Base-by-base conservation (phyloP, 2,329 filamentous ascomycete genomes). In the Penicillium digitatum region DNA sequence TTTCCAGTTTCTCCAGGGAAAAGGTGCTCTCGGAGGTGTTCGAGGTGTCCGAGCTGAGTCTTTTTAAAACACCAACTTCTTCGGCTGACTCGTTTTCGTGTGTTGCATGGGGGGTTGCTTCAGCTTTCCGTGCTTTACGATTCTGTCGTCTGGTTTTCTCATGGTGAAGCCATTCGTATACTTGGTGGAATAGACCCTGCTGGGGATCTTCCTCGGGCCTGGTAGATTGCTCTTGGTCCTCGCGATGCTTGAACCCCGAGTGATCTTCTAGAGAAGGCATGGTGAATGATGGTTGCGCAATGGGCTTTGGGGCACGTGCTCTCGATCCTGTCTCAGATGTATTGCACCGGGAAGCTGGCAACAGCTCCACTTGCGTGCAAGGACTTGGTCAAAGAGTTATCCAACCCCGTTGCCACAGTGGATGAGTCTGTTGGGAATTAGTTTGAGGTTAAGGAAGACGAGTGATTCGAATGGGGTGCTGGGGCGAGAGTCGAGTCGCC, bases 151-250 rank as follows among this genome's bases (percentile, higher is more conserved):
- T 89, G 31, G 79, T 75, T 67, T 87, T 88, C 74, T 96, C 91
- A 47, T 87, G 83, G 63, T 92, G 85, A 37, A 96, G 76, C 93
- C 93, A 97, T 61, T 89, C 85, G 26, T 83, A 81, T 14, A 96
- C 85, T 68, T 95, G 89, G 20, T 85, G 80, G 27, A 94, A 74
- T 8, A 95, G 67, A 42, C 59, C 64, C 45, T 68, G 59, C 37
- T 73, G 72, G 22, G 64, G 46, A 47, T 72, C 70, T n/a, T 71
- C 69, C 5, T 72, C 59, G 18, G 59, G 49, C 40, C 62, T 69
- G 29, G 43, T 68, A n/a, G 45, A 52, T 24, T 63, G 58, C 11
- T 69, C 69, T 22, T 64, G 64, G 7, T 68, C 69, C n/a, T 68
- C 63, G 4, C 58, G 47, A 45, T 71, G 57, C 39, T 60, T 64